A percentile compares a stretch with the other conserved stretches of the same genome.
phyloP scores from a whole-genome alignment of 2,329 filamentous ascomycete species.

The Sphaerulina musiva region DNA sequence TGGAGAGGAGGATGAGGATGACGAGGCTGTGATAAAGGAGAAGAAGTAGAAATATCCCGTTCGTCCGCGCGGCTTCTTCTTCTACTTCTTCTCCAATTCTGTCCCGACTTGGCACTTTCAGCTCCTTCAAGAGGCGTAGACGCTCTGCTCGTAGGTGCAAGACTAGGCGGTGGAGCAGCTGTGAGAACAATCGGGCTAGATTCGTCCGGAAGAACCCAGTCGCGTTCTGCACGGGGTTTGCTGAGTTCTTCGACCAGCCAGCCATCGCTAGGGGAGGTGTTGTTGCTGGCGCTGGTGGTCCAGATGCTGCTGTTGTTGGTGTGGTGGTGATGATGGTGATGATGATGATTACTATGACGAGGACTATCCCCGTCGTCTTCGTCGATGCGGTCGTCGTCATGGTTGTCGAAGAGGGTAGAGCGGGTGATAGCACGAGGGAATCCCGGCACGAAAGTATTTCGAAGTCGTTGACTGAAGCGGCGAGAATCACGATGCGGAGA shows the following conservation, averaged over 20 bases:
- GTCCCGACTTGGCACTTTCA: no score
- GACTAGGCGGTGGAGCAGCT: conserved; percentile 29
- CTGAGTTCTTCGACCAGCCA: conserved; percentile 25
- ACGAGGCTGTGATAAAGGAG: conserved; percentile 19
- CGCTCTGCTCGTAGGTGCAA: conserved; percentile 13
- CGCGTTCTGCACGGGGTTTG: conserved; percentile 28
- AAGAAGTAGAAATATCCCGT: conserved; percentile 15
- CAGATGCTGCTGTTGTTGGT: background rate
- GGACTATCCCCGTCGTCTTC: conserved; percentile 11
- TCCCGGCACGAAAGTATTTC: conserved; percentile 26
- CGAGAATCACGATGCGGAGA: conserved; percentile 20
- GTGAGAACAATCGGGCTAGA: conserved; percentile 19
- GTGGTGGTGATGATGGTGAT: background rate
- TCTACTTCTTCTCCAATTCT: no score
- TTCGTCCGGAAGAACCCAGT: conserved; percentile 31
- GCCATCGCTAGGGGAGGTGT: background rate
- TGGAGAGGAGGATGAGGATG: no score
- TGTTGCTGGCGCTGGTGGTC: background rate
- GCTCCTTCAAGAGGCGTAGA: background rate
- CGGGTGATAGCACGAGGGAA: conserved; percentile 28
- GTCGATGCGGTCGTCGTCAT: conserved; percentile 11
- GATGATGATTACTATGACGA: no score
- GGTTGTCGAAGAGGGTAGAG: conserved; percentile 19
- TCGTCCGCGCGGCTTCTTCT: background rate
- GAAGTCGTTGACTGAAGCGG: conserved; percentile 25